Base-by-base conservation (phyloP, 176 grass and related monocot species). In the Dendrocalamus sinicus region DNA sequence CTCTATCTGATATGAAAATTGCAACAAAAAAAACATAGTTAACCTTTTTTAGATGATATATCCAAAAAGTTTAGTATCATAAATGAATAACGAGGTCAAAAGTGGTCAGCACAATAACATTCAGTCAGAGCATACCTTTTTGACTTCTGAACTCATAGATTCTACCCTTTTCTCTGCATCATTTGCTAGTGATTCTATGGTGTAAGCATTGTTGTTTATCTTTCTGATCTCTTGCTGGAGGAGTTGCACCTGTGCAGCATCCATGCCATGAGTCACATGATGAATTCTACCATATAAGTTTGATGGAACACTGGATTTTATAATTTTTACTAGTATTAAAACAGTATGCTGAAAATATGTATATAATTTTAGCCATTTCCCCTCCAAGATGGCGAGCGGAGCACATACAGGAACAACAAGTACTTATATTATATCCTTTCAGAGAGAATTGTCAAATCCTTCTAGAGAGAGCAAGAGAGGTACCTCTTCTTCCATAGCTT, bases 401-500 rank as follows among this genome's bases (percentile, higher is more conserved):
- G 87, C 62, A 69, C 5, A 73, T 81, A 73, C 23, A 73, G 8
- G 82, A 75, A 68, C 10, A 59, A 44, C 37, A 39, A 39, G 13
- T 53, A 14, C 40, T 40, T 68, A 22, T 61, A 68, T 22, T 76
- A 75, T 61, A 88, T 30, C 19, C 0, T 44, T 50, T 39, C 46
- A 50, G 51, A 39, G 63, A 37, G 32, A 64, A 72, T 51, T 76
- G n/a, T 52, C n/a, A 65, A 51, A 74, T 20, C 7, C 8, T 63
- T 62, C 14, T 14, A 41, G 77, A 57, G 54, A 62, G 45, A 83
- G 68, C 43, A 39, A 66, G 65, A 79, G 66, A 84, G 69, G 72
- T 77, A 98, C 93, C 91, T 98, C 88, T 70, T 89, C 85, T 78
- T 94, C 89, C 89, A 95, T 86, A 79, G 77, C 48, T 76, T 86